Evolutionary conservation across 2,329 filamentous ascomycete species (phyloP).

Genomic region (Phoma sp.): DNA sequence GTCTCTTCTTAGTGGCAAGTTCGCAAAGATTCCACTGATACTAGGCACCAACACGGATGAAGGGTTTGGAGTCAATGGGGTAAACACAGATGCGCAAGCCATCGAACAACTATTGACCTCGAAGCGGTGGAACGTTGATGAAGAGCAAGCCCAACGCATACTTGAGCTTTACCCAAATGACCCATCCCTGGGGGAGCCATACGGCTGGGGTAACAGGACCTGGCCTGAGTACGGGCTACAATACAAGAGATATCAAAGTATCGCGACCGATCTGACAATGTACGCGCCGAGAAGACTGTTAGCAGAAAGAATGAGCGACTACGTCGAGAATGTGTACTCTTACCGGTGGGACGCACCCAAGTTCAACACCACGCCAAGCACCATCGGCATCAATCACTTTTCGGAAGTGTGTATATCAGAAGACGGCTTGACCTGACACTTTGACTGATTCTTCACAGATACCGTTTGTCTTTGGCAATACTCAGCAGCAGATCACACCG

Average conservation of each 20-base stretch:
- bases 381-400: constrained; percentile 39
- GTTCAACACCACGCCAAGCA: constrained; percentile 37
- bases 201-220: constrained; percentile 39
- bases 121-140: constrained; percentile 39
- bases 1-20: constrained; percentile 54
- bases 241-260: constrained; percentile 38
- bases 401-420: constrained; percentile 28
- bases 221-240: constrained; percentile 39
- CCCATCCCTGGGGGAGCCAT: constrained; percentile 56
- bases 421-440: too few species aligned
- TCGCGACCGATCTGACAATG: constrained; percentile 39
- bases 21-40: constrained; percentile 68
- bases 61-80: constrained; percentile 62
- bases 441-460: constrained; percentile 25
- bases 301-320: constrained; percentile 32
- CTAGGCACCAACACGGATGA: constrained; percentile 71
- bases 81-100: constrained; percentile 51
- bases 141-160: constrained; percentile 26
- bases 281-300: constrained; percentile 35
- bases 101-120: constrained; percentile 38
- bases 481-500: constrained; percentile 34
- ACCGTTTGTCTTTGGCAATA: constrained; percentile 40
- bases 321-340: constrained; percentile 30
- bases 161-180: constrained; percentile 41
- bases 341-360: constrained; percentile 43